phyloP scores from a whole-genome alignment of 163 green algal genomes.

The Volvox carteri region DNA sequence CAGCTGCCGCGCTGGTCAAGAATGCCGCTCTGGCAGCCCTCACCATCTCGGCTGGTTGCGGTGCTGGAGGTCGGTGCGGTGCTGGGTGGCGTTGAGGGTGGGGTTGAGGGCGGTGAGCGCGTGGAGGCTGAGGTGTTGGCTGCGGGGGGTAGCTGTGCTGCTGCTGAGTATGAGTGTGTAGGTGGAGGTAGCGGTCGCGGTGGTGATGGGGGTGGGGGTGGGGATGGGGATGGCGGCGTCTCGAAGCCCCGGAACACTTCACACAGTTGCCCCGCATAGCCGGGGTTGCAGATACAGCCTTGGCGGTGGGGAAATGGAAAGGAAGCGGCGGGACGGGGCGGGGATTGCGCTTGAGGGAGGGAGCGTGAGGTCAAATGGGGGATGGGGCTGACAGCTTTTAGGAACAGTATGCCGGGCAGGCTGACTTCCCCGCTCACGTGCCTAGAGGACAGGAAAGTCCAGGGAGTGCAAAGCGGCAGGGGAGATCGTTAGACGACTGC shows the following conservation, averaged over 20 bases:
- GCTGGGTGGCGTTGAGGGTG: background rate
- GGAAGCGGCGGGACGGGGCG: background rate
- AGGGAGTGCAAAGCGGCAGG: no score
- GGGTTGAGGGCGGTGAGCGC: background rate
- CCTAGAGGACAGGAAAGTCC: no score
- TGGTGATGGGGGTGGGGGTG: background rate
- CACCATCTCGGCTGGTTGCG: background rate
- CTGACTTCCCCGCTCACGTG: no score
- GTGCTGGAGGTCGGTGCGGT: background rate
- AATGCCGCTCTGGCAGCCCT: slow-evolving; percentile 30
- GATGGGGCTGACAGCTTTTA: no score
- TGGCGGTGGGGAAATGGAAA: background rate
- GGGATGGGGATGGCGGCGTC: background rate
- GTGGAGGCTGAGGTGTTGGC: background rate
- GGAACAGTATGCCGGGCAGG: no score
- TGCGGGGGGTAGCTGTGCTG: background rate
- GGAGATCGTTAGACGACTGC: no score
- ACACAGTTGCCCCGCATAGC: slow-evolving; percentile 60
- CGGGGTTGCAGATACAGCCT: slow-evolving; percentile 59
- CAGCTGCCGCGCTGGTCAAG: slow-evolving; percentile 17
- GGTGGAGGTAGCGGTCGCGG: background rate
- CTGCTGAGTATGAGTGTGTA: background rate
- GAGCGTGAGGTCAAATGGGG: background rate
- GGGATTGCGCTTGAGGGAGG: background rate
- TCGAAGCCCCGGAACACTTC: slow-evolving; percentile 25